Percentiles rank a stretch among this genome's conserved stretches.
phyloP scores from a whole-genome alignment of 208 protist genomes.

The Wallacemonas sp. region DNA sequence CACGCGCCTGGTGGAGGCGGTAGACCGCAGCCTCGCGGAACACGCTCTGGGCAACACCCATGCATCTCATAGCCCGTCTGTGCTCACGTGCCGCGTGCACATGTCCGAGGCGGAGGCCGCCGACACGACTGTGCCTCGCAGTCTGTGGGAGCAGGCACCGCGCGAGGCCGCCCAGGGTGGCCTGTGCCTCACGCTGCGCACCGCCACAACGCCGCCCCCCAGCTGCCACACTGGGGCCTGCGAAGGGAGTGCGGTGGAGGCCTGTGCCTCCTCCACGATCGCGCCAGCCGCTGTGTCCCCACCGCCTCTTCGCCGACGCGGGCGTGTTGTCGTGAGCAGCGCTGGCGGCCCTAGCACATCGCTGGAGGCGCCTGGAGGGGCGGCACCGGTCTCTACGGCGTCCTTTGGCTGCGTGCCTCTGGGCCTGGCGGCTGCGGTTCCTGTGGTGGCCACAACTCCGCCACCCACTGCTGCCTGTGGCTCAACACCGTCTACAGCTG shows the following conservation, averaged over 20 bases:
- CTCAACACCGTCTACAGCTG: no score
- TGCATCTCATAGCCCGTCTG: background rate
- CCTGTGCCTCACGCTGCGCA: background rate
- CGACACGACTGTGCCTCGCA: constrained; percentile 22
- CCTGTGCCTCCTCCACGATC: background rate
- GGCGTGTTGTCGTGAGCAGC: background rate
- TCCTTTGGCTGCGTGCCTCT: background rate
- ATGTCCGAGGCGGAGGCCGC: constrained; percentile 25
- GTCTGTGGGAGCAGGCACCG: background rate
- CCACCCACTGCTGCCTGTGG: no score
- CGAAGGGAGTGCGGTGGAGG: no score
- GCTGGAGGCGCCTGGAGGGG: background rate
- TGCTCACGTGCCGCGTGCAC: constrained; percentile 21
- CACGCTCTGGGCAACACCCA: background rate
- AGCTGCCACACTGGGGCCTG: no score
- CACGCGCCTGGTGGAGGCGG: constrained; percentile 23
- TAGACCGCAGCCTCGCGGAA: constrained; percentile 10
- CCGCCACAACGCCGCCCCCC: background rate
- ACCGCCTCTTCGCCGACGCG: background rate
- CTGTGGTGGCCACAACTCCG: no score
- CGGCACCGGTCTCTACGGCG: background rate
- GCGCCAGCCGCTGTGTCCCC: background rate
- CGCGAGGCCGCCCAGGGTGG: background rate
- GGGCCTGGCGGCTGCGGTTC: no score
- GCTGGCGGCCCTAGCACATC: background rate